Evolutionary conservation across 2,329 filamentous ascomycete species (phyloP), one percentile per base, ranked within the genome.

Genomic region (Fusarium fujikuroi): DNA sequence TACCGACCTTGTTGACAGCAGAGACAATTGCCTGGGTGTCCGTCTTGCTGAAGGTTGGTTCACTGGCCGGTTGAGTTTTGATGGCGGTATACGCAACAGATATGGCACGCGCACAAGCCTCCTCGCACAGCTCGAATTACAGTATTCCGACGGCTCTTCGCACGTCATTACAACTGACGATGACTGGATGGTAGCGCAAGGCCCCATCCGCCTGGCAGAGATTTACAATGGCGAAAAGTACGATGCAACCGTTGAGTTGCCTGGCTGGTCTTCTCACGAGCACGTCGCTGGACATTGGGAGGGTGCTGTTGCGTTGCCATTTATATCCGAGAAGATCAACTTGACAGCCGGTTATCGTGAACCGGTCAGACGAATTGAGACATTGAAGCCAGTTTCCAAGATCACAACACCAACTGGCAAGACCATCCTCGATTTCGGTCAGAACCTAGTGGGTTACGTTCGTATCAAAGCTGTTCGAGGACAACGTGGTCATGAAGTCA

Each of bases 401-500:
- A 80, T 81, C 18, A 77, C 69, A 52, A 81, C 84, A 0, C 80
- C 81, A 0, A 81, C 83, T 0, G 84, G 85, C 1, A 86, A 86
- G 69, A 83, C 78, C 0, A 75, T 89, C 2, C 63, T 89, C 23
- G 80, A 90, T 67, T 90, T 90, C 73, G 88, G 88, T 3, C 88
- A 90, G 75, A 90, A 90, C 68, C 75, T 90, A 0, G 88, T 89
- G 0, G 89, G 89, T 1, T 83, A 83, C 70, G 63, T 89, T 5
- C 79, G 80, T 1, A 72, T 90, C 21, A 78, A 80, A 1, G 36
- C 50, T 4, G 73, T 85, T 4, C 70, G 73, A 37, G 85, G 82
- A 0, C 77, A 81, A 0, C 76, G 78, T 2, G 84, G 83, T 0
- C 80, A 83, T 5, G 80, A 77, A 6, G 83, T 90, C 28, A 83